phyloP scores from a whole-genome alignment of 345 rosid genomes.

The Citrus unshiu region DNA sequence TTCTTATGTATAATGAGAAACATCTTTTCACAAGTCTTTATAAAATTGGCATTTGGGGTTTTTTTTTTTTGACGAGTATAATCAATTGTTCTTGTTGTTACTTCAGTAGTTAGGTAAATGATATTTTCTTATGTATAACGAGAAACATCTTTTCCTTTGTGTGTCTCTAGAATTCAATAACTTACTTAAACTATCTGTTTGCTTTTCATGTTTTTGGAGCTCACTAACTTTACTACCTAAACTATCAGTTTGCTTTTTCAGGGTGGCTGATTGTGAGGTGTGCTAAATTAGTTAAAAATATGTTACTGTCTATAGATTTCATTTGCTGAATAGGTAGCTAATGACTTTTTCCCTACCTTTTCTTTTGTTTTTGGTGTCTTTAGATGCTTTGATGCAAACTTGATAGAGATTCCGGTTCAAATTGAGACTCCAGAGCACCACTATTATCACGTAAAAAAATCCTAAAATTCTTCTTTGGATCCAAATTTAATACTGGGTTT shows the following conservation, averaged over 20 bases:
- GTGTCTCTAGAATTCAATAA: not conserved
- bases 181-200: not conserved
- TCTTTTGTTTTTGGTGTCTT: not conserved
- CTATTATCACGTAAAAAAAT: conserved; percentile 68
- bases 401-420: conserved; percentile 86
- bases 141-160: not conserved
- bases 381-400: conserved; percentile 79
- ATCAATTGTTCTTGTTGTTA: not conserved
- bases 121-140: not conserved
- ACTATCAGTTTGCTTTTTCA: not conserved
- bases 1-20: not conserved
- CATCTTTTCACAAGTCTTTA: not conserved
- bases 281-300: not conserved
- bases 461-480: not conserved
- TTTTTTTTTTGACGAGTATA: not conserved
- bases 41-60: not conserved
- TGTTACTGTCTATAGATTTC: not conserved
- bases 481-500: not conserved
- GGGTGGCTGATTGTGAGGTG: not conserved
- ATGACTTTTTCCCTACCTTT: not conserved
- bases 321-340: not conserved
- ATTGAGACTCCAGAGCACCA: conserved; percentile 73
- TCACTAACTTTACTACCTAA: not conserved
- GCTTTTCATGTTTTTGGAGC: not conserved
- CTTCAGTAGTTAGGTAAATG: not conserved